Conservation (phyloP, 1,284 basidiomycete genomes). For the Butyriboletus pseudospeciosus region DNA sequence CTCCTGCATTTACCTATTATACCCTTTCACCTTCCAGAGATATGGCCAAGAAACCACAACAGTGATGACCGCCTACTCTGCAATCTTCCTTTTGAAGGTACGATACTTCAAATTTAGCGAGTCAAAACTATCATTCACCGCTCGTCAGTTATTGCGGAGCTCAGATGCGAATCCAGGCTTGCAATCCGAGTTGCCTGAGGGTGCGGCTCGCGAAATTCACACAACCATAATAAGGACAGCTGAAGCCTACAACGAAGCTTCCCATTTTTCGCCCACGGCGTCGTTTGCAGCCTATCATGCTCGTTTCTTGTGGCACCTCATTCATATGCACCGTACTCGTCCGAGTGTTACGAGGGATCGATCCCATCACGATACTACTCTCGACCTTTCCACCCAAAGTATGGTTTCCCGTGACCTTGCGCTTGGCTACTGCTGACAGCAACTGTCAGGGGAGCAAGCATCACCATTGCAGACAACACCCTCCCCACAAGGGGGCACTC, state of each 20-base stretch:
- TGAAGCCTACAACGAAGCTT: constrained; percentile 69
- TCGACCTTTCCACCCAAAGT: constrained; percentile 53
- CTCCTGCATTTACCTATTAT: background rate
- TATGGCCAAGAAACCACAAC: constrained; percentile 79
- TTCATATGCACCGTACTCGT: constrained; percentile 55
- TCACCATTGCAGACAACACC: constrained; percentile 23
- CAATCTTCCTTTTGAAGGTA: constrained; percentile 72
- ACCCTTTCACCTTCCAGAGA: constrained; percentile 42
- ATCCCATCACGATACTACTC: constrained; percentile 30
- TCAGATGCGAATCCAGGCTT: constrained; percentile 48
- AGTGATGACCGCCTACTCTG: constrained; percentile 79
- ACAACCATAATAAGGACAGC: constrained; percentile 60
- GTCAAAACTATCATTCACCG: constrained; percentile 8
- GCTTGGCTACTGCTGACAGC: constrained; percentile 5
- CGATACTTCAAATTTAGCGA: constrained; percentile 10
- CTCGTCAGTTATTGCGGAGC: constrained; percentile 57
- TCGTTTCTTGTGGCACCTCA: constrained; percentile 67
- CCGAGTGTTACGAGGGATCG: constrained; percentile 39
- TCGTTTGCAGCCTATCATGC: constrained; percentile 65
- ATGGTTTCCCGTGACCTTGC: constrained; percentile 1
- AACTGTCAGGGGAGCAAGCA: constrained; percentile 19
- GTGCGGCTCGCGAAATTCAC: constrained; percentile 59
- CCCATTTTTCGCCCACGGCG: constrained; percentile 54
- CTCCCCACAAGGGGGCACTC: constrained; percentile 21
- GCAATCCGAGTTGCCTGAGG: constrained; percentile 50